phyloP scores from a whole-genome alignment of 2,329 filamentous ascomycete species.

The Daldinia sp. region DNA sequence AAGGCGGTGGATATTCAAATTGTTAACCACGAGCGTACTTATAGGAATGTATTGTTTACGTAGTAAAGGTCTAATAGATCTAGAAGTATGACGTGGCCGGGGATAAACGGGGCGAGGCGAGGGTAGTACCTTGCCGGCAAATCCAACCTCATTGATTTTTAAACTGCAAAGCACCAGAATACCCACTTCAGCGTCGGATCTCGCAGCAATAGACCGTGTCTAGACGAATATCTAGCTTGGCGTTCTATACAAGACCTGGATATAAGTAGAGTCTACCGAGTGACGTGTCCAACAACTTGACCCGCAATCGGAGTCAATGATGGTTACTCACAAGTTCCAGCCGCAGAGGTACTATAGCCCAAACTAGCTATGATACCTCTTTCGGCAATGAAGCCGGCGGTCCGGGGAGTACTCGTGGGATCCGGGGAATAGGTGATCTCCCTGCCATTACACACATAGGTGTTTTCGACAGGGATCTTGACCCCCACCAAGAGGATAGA shows the following conservation, averaged over 20 bases:
- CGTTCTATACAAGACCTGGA: slow-evolving; percentile 28
- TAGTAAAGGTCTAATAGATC: slow-evolving; percentile 24
- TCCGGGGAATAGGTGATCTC: slow-evolving; percentile 27
- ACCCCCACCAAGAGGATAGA: slow-evolving; percentile 32
- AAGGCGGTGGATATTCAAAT: slow-evolving; percentile 11
- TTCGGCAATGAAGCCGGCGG: slow-evolving; percentile 39
- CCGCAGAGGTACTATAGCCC: slow-evolving; percentile 5
- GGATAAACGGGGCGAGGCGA: slow-evolving; percentile 16
- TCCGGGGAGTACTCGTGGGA: slow-evolving; percentile 30
- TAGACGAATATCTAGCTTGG: slow-evolving; percentile 20
- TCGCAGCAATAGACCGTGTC: slow-evolving; percentile 1
- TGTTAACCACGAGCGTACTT: background rate
- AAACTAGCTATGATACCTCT: background rate
- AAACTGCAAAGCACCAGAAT: slow-evolving; percentile 19
- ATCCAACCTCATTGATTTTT: slow-evolving; percentile 18
- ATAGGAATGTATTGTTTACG: slow-evolving; percentile 12
- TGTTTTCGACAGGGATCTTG: slow-evolving; percentile 25
- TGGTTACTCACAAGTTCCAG: slow-evolving; percentile 3
- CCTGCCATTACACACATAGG: slow-evolving; percentile 16
- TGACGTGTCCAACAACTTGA: slow-evolving; percentile 16
- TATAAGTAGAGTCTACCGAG: slow-evolving; percentile 22
- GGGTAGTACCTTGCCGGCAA: slow-evolving; percentile 34
- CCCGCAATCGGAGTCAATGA: slow-evolving; percentile 25
- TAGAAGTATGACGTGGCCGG: slow-evolving; percentile 24
- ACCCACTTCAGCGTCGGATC: slow-evolving; percentile 36